Evolutionary conservation across 345 rosid species (phyloP).

Genomic region (Melaleuca alternifolia): DNA sequence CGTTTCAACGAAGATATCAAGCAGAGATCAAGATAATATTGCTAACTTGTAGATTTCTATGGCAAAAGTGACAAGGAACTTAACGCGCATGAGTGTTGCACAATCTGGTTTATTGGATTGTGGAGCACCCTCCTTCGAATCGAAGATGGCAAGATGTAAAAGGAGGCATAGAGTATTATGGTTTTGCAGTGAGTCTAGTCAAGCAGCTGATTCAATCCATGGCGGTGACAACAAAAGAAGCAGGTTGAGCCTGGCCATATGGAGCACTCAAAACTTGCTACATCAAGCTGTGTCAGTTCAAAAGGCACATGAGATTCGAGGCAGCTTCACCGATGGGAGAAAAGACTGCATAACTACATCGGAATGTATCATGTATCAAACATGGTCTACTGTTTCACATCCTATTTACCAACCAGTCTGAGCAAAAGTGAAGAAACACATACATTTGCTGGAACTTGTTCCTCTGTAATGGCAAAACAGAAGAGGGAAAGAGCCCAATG

Average conservation of each 20-base stretch:
- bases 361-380: background rate
- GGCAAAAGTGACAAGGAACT: background rate
- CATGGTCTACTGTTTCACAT: background rate
- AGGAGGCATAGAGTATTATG: background rate
- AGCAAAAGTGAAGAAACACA: background rate
- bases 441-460: background rate
- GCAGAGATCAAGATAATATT: background rate
- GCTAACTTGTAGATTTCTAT: background rate
- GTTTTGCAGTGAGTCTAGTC: background rate
- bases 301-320: background rate
- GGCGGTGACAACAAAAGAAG: background rate
- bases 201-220: background rate
- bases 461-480: background rate
- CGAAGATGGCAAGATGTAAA: background rate
- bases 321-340: background rate
- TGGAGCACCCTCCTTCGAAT: background rate
- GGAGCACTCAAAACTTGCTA: background rate
- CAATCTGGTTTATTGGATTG: background rate
- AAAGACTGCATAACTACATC: background rate
- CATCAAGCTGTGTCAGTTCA: background rate
- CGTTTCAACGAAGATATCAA: background rate
- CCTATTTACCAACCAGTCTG: background rate
- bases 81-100: background rate
- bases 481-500: background rate
- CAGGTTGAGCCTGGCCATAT: background rate